Conservation (phyloP, 306 rosid species). For the Geum urbanum region DNA sequence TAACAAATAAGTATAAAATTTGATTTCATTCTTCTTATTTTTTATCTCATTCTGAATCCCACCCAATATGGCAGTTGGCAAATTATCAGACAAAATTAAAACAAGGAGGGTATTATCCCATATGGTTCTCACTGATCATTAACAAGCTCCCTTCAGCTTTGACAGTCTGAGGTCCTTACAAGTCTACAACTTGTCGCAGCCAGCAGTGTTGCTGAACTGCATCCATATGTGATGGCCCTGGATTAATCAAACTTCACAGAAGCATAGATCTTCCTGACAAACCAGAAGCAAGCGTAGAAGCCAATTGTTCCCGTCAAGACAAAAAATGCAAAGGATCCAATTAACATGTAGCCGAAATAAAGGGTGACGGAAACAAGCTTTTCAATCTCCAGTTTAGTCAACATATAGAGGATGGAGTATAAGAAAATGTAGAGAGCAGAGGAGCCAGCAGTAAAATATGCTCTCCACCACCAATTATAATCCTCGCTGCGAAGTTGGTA, state of each 20-base stretch:
- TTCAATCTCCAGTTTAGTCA: constrained; percentile 69
- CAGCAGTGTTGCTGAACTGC: not conserved
- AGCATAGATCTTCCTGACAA: constrained; percentile 88
- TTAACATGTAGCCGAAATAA: constrained; percentile 85
- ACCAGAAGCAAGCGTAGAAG: constrained; percentile 97
- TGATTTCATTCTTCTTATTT: no score
- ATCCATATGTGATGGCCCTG: not conserved
- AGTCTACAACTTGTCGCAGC: not conserved
- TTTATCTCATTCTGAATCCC: no score
- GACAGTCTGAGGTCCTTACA: not conserved
- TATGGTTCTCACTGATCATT: no score
- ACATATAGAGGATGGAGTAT: constrained; percentile 84
- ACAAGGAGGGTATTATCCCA: no score
- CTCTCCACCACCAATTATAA: constrained; percentile 98
- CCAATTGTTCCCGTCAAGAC: constrained; percentile 92
- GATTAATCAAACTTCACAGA: constrained; percentile 95
- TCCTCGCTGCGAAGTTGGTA: constrained; percentile 96
- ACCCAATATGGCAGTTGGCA: no score
- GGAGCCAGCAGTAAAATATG: constrained; percentile 91
- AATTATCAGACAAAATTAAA: no score
- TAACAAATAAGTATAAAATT: no score
- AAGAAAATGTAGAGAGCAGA: constrained; percentile 89
- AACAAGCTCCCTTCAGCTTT: no score
- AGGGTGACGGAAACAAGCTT: constrained; percentile 83
- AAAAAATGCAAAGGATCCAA: constrained; percentile 75